These are phyloP conservation scores for Globisporangium irregulare DNA, from an alignment of 352 stramenopile genomes.

Conservation along the genomic window DNA sequence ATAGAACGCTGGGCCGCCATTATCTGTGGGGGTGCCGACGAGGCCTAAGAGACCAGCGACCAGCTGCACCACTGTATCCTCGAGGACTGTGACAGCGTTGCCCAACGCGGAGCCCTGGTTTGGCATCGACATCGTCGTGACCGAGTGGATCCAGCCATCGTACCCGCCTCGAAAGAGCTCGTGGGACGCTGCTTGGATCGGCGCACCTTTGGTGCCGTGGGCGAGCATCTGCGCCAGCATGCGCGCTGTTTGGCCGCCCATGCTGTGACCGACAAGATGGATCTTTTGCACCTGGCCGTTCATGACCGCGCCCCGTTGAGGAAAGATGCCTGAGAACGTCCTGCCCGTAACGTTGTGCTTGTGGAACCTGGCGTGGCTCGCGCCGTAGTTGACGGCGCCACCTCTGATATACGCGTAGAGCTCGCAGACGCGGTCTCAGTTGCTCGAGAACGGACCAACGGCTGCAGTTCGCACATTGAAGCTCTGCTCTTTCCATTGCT, in stretches of 20 bases:
- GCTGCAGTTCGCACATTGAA: slow-evolving; percentile 29
- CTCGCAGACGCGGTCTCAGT: slow-evolving; percentile 40
- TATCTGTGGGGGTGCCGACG: neutral
- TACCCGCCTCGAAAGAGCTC: slow-evolving; percentile 24
- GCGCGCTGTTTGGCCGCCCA: slow-evolving; percentile 39
- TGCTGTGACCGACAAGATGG: slow-evolving; percentile 36
- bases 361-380: slow-evolving; percentile 4
- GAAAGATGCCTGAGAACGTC: slow-evolving; percentile 32
- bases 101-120: slow-evolving; percentile 26
- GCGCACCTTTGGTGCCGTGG: slow-evolving; percentile 28
- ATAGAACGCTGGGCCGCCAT: slow-evolving; percentile 10
- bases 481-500: slow-evolving; percentile 25
- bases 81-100: slow-evolving; percentile 18
- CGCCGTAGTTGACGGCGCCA: neutral
- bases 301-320: slow-evolving; percentile 31
- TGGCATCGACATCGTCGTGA: slow-evolving; percentile 24
- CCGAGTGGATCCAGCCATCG: slow-evolving; percentile 29
- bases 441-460: slow-evolving; percentile 32
- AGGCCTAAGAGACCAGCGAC: slow-evolving; percentile 15
- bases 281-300: slow-evolving; percentile 37
- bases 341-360: slow-evolving; percentile 25
- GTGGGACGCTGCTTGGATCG: slow-evolving; percentile 22
- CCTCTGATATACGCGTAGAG: neutral
- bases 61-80: slow-evolving; percentile 14
- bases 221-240: slow-evolving; percentile 41